These are phyloP conservation scores for Asterionellopsis glacialis DNA, from an alignment of 108 stramenopile species.

Conservation along the genomic window DNA sequence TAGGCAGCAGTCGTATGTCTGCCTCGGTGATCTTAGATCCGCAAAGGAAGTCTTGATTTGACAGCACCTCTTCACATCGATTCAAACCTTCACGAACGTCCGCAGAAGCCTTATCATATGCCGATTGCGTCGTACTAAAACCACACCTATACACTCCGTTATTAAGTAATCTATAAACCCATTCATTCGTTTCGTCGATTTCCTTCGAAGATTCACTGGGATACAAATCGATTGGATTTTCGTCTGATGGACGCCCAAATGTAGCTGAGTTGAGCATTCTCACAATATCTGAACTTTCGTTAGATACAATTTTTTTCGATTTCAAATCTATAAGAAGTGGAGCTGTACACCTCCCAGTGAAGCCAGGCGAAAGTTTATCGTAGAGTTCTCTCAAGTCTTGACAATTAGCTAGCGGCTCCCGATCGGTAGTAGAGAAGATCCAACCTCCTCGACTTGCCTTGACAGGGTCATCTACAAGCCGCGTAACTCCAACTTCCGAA, in stretches of 20 bases:
- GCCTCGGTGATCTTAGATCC: constrained; percentile 64
- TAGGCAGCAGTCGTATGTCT: constrained; percentile 70
- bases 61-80: constrained; percentile 47
- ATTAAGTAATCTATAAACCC: constrained; percentile 70
- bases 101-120: constrained; percentile 70
- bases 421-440: constrained; percentile 46
- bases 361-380: constrained; percentile 49
- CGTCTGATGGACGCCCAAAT: constrained; percentile 19
- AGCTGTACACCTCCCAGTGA: constrained; percentile 81
- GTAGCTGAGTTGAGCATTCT: constrained; percentile 65
- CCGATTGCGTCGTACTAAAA: constrained; percentile 77
- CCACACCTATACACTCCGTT: constrained; percentile 88
- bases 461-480: constrained; percentile 67
- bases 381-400: constrained; percentile 48
- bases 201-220: constrained; percentile 53
- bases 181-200: constrained; percentile 74
- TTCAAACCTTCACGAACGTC: constrained; percentile 63
- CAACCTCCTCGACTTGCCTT: constrained; percentile 87
- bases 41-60: constrained; percentile 41
- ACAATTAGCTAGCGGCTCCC: constrained; percentile 9
- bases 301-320: constrained; percentile 72
- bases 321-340: constrained; percentile 81
- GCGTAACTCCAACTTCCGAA: constrained; percentile 49
- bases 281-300: constrained; percentile 86
- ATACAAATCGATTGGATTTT: constrained; percentile 52